Conservation (phyloP, 495 filamentous ascomycete species). For the Talaromyces thailandensis region DNA sequence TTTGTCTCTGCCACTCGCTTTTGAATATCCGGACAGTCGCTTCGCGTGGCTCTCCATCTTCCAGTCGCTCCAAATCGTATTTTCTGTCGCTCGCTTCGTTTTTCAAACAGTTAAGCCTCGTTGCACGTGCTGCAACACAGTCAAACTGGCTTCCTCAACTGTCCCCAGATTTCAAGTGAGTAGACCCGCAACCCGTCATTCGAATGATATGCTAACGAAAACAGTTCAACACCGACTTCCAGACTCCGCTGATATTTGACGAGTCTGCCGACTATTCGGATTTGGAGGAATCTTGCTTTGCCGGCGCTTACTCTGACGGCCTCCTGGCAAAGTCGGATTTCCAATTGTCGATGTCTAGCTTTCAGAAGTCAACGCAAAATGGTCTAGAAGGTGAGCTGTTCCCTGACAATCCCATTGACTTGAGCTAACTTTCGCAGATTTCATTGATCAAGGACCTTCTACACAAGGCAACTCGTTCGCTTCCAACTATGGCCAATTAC, state of each 20-base stretch:
- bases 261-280: slow-evolving; percentile 45
- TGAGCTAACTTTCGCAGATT: background rate
- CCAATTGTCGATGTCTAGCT: slow-evolving; percentile 45
- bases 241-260: slow-evolving; percentile 45
- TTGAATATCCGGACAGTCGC: slow-evolving; percentile 27
- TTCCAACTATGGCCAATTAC: slow-evolving; percentile 33
- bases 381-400: slow-evolving; percentile 31
- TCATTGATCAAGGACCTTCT: slow-evolving; percentile 2
- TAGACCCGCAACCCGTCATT: background rate
- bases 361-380: slow-evolving; percentile 33
- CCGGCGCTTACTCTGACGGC: slow-evolving; percentile 39
- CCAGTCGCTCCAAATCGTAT: slow-evolving; percentile 36
- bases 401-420: background rate
- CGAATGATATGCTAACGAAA: background rate
- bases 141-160: slow-evolving; percentile 48
- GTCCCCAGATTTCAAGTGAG: slow-evolving; percentile 45
- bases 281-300: slow-evolving; percentile 37
- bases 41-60: slow-evolving; percentile 24
- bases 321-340: slow-evolving; percentile 45
- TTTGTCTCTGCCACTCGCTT: slow-evolving; percentile 33
- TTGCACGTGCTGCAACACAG: slow-evolving; percentile 42
- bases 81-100: slow-evolving; percentile 44
- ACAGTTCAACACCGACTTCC: slow-evolving; percentile 38
- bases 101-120: slow-evolving; percentile 23
- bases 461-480: slow-evolving; percentile 13